These are phyloP conservation scores for Picocystis sp. DNA, from an alignment of 163 green algal genomes.

Conservation along the genomic window DNA sequence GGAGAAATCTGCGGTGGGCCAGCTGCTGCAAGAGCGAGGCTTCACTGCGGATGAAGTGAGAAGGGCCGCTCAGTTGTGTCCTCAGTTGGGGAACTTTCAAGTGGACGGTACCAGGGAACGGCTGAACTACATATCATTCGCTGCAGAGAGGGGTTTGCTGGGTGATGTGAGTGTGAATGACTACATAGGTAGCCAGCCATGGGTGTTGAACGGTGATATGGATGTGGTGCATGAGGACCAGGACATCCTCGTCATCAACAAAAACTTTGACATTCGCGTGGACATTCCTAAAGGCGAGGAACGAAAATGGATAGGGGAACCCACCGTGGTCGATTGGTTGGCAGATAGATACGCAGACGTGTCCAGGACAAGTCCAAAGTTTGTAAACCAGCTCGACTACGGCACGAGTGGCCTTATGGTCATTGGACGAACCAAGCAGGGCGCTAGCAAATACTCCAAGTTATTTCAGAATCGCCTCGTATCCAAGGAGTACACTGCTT, in stretches of 20 bases:
- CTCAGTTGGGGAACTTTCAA: too few species aligned
- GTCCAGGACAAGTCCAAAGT: slow-evolving; percentile 1
- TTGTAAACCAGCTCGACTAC: slow-evolving; percentile 14
- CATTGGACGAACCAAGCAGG: background rate
- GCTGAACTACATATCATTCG: too few species aligned
- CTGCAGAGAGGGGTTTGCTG: too few species aligned
- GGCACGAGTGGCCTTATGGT: slow-evolving; percentile 11
- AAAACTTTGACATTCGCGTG: slow-evolving; percentile 11
- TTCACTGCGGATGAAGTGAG: too few species aligned
- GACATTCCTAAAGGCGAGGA: slow-evolving; percentile 3
- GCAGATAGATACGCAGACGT: slow-evolving; percentile 1
- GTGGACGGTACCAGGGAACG: too few species aligned
- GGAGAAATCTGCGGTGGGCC: too few species aligned
- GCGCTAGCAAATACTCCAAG: slow-evolving; percentile 2
- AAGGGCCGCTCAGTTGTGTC: too few species aligned
- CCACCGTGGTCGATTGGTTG: slow-evolving; percentile 10
- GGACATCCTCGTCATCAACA: slow-evolving; percentile 10
- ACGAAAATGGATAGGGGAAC: slow-evolving; percentile 2
- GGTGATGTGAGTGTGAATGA: too few species aligned
- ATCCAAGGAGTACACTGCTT: slow-evolving; percentile 11
- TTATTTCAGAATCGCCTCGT: slow-evolving; percentile 5
- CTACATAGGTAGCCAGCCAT: too few species aligned
- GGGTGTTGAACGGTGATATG: too few species aligned
- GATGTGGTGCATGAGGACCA: background rate
- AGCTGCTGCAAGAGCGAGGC: too few species aligned